A percentile compares a stretch with the other conserved stretches of the same genome.
Evolutionary conservation across 2,329 filamentous ascomycete species (phyloP).

Genomic region (Colletotrichum cordylinicola): DNA sequence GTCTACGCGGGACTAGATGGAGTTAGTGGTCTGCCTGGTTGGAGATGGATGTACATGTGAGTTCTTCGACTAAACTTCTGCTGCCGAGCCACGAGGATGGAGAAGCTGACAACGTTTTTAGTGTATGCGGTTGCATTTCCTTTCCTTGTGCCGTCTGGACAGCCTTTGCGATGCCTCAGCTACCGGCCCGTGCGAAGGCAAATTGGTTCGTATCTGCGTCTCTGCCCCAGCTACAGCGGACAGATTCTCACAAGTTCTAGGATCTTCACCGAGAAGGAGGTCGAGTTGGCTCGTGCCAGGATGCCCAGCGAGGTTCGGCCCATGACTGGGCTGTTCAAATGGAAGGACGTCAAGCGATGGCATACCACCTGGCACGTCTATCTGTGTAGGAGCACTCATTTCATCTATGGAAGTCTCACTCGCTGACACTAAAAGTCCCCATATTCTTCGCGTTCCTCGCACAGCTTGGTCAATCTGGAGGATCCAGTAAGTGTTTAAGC

Average conservation of each 20-base stretch:
- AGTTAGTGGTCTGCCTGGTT: conserved; percentile 24
- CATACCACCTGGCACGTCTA: conserved; percentile 34
- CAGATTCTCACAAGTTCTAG: not conserved
- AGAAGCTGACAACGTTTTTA: not conserved
- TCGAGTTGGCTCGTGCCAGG: conserved; percentile 25
- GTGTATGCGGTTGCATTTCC: conserved; percentile 30
- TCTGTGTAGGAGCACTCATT: conserved; percentile 22
- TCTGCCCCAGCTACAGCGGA: accelerated
- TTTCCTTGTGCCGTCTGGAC: conserved; percentile 31
- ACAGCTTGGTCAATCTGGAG: conserved; percentile 27
- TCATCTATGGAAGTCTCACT: not conserved
- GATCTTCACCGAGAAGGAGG: conserved; percentile 29
- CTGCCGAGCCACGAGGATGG: not conserved
- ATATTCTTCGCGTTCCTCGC: conserved; percentile 27
- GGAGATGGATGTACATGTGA: conserved; percentile 34
- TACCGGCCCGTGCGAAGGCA: conserved; percentile 28
- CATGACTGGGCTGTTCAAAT: conserved; percentile 30
- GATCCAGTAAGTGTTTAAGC: conserved; percentile 24
- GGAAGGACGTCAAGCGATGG: conserved; percentile 33
- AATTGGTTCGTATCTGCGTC: conserved; percentile 24
- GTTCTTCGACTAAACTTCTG: not conserved
- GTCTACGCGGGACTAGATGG: conserved; percentile 27
- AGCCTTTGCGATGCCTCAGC: conserved; percentile 30
- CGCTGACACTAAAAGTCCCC: conserved; percentile 17
- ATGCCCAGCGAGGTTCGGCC: conserved; percentile 29